A percentile compares a stretch with the other conserved stretches of the same genome.
phyloP scores from a whole-genome alignment of 2,329 filamentous ascomycete species.

The Diaporthe helianthi region DNA sequence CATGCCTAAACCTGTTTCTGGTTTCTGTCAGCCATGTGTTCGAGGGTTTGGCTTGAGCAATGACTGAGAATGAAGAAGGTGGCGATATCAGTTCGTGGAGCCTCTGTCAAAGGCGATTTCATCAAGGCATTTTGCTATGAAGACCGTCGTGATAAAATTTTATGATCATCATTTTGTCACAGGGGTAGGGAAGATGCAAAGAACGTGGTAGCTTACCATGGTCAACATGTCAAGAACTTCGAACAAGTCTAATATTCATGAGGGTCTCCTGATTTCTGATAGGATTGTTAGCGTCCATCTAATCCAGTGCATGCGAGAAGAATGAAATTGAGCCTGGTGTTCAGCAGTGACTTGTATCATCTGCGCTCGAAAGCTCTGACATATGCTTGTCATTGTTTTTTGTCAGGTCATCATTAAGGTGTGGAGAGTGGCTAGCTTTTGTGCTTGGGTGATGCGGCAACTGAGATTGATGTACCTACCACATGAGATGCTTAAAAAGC shows the following conservation, averaged over 20 bases:
- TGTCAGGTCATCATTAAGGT: constrained; percentile 80
- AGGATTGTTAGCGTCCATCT: constrained; percentile 42
- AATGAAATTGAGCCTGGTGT: constrained; percentile 25
- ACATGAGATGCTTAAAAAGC: background rate
- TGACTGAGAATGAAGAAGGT: background rate
- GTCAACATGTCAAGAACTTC: background rate
- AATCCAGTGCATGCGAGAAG: constrained; percentile 11
- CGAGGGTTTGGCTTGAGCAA: background rate
- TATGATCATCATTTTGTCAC: constrained; percentile 70
- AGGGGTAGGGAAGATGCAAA: background rate
- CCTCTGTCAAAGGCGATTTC: constrained; percentile 81
- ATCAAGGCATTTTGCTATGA: constrained; percentile 81
- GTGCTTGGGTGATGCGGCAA: background rate
- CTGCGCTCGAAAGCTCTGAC: constrained; percentile 75
- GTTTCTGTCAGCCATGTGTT: constrained; percentile 21
- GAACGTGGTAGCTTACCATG: background rate
- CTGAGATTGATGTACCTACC: constrained; percentile 25
- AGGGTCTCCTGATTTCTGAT: background rate
- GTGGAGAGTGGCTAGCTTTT: constrained; percentile 3
- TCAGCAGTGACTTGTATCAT: constrained; percentile 59
- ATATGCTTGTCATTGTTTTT: constrained; percentile 94
- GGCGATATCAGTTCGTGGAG: constrained; percentile 49
- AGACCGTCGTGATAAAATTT: constrained; percentile 84
- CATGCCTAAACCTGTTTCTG: constrained; percentile 16
- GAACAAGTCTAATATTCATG: background rate